These are phyloP conservation scores for Elaeis oleifera DNA, from an alignment of 202 grass and related monocot genomes.

Conservation along the genomic window DNA sequence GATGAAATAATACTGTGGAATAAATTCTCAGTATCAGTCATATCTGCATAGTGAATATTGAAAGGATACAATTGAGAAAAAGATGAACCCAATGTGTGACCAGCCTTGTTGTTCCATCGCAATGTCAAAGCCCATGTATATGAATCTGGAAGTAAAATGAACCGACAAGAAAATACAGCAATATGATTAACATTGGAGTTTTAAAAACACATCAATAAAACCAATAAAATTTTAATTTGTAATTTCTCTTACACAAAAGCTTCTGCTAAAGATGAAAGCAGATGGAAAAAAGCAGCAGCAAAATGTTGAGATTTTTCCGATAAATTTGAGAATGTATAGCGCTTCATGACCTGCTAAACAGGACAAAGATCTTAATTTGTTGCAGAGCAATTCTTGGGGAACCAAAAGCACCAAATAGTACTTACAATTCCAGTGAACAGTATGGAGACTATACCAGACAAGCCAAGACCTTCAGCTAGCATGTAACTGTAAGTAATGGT, in stretches of 20 bases:
- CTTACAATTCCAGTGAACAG: slow-evolving; percentile 97
- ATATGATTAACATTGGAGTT: slow-evolving; percentile 7
- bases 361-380: slow-evolving; percentile 4
- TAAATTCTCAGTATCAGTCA: too few relatives aligned
- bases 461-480: slow-evolving; percentile 95
- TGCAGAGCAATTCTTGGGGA: slow-evolving; percentile 2
- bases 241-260: slow-evolving; percentile 90
- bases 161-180: slow-evolving; percentile 10
- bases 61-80: slow-evolving; percentile 99
- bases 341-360: slow-evolving; percentile 85
- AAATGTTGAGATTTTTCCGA: slow-evolving; percentile 92
- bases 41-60: not conserved
- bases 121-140: slow-evolving; percentile 99
- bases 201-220: slow-evolving; percentile 1
- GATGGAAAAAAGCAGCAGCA: slow-evolving; percentile 84
- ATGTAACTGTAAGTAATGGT: slow-evolving; percentile 62
- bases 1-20: too few relatives aligned
- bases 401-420: slow-evolving; percentile 20
- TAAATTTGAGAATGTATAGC: slow-evolving; percentile 90
- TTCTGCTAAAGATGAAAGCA: slow-evolving; percentile 93
- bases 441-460: slow-evolving; percentile 98
- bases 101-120: slow-evolving; percentile 99
- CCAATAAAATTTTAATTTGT: too few relatives aligned
- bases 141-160: slow-evolving; percentile 44
- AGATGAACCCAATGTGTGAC: slow-evolving; percentile 96